These are phyloP conservation scores for Macadamia tetraphylla DNA, from an alignment of 164 flowering plant genomes.

Conservation along the genomic window DNA sequence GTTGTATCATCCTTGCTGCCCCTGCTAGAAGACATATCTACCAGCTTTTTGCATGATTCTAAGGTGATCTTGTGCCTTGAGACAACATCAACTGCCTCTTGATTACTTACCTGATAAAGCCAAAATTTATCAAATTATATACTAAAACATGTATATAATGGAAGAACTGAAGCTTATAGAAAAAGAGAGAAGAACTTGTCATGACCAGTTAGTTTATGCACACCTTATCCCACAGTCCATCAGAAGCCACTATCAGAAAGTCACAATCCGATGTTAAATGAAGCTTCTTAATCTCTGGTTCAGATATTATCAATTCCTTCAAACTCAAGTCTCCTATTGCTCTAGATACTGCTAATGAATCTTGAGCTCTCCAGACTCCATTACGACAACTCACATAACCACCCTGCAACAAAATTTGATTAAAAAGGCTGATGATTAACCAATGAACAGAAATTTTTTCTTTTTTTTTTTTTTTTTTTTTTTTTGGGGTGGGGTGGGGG, in stretches of 20 bases:
- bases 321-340: constrained; percentile 47
- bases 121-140: background rate
- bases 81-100: constrained; percentile 52
- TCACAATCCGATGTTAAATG: constrained; percentile 33
- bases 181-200: background rate
- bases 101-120: constrained; percentile 34
- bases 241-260: constrained; percentile 55
- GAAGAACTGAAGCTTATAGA: background rate
- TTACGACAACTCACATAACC: constrained; percentile 34
- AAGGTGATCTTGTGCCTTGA: constrained; percentile 12
- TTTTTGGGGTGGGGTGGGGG: no score
- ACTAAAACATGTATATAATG: no score
- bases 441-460: no score
- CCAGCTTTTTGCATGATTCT: constrained; percentile 42
- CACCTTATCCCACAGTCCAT: constrained; percentile 74
- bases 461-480: no score
- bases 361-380: constrained; percentile 59
- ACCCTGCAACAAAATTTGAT: constrained; percentile 28
- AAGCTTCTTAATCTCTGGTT: constrained; percentile 38
- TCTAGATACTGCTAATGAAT: constrained; percentile 55
- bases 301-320: constrained; percentile 49
- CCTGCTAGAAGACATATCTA: constrained; percentile 36
- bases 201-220: background rate
- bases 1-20: constrained; percentile 50
- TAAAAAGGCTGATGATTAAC: no score